These are phyloP conservation scores for Pichia sp. DNA, from an alignment of 1,139 yeast species.

Conservation along the genomic window DNA sequence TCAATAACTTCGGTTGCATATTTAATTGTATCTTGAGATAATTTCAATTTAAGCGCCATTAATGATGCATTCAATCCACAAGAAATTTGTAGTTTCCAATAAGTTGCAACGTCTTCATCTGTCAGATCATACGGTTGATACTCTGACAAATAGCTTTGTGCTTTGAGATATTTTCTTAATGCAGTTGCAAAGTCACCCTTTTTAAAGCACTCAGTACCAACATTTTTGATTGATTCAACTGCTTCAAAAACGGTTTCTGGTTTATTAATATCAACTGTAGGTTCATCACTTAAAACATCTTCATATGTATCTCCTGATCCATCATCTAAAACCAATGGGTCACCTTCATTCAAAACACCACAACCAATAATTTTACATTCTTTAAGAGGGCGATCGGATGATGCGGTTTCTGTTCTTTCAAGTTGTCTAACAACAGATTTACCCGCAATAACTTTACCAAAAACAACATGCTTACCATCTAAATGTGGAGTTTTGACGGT, in stretches of 20 bases:
- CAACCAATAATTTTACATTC: constrained; percentile 70
- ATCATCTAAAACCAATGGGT: constrained; percentile 46
- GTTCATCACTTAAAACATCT: constrained; percentile 69
- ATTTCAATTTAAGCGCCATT: constrained; percentile 60
- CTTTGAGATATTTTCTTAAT: constrained; percentile 63
- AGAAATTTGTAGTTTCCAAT: constrained; percentile 53
- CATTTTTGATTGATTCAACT: constrained; percentile 59
- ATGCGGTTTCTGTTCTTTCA: constrained; percentile 62
- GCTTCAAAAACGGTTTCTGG: constrained; percentile 65
- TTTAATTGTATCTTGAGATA: constrained; percentile 49
- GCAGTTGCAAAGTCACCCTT: constrained; percentile 53
- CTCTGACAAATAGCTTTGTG: constrained; percentile 59
- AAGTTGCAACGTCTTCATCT: constrained; percentile 42
- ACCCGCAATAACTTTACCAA: constrained; percentile 83
- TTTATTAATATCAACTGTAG: constrained; percentile 49
- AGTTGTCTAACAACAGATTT: constrained; percentile 72
- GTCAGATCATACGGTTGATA: constrained; percentile 69
- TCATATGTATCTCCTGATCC: constrained; percentile 85
- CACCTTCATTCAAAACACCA: constrained; percentile 65
- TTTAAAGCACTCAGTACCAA: constrained; percentile 74
- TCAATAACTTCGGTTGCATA: constrained; percentile 65
- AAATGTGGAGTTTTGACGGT: constrained; percentile 63
- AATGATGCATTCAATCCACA: constrained; percentile 68
- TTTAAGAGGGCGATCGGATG: constrained; percentile 55
- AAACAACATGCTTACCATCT: constrained; percentile 94